Percentiles rank a stretch among this genome's conserved stretches.
These are phyloP conservation scores for Epicoccum sorghinum DNA, from an alignment of 2,329 filamentous ascomycete genomes.

Conservation along the genomic window DNA sequence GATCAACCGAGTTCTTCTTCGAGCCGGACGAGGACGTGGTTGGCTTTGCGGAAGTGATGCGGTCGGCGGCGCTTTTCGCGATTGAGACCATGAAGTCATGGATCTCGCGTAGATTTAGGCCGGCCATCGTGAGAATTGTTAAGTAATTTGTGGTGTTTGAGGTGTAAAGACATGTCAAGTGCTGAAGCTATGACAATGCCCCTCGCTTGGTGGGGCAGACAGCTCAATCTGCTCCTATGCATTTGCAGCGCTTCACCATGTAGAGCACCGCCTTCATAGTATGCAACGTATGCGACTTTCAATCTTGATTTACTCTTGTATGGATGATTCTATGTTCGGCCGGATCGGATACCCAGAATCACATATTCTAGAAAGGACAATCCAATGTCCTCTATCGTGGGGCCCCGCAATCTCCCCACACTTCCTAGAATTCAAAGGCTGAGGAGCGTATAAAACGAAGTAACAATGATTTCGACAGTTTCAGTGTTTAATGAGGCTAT, in stretches of 20 bases:
- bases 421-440: not conserved
- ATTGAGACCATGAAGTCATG: slow-evolving; percentile 56
- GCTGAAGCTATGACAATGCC: slow-evolving; percentile 8
- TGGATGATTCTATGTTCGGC: not conserved
- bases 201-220: slow-evolving; percentile 18
- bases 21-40: slow-evolving; percentile 49
- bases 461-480: not conserved
- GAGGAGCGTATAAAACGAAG: too few relatives aligned
- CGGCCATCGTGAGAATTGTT: slow-evolving; percentile 30
- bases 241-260: slow-evolving; percentile 14
- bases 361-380: too few relatives aligned
- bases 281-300: not conserved
- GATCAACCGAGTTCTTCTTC: slow-evolving; percentile 63
- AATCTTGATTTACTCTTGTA: not conserved
- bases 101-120: slow-evolving; percentile 54
- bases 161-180: slow-evolving; percentile 2
- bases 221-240: slow-evolving; percentile 4
- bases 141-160: not conserved
- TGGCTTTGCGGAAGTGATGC: slow-evolving; percentile 54
- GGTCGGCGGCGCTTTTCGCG: slow-evolving; percentile 53
- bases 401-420: slow-evolving; percentile 13
- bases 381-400: not conserved
- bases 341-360: too few relatives aligned
- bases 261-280: not conserved
- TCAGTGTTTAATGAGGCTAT: not conserved